phyloP scores from a whole-genome alignment of 108 stramenopile genomes.

The Cyclostephanos tholiformis region DNA sequence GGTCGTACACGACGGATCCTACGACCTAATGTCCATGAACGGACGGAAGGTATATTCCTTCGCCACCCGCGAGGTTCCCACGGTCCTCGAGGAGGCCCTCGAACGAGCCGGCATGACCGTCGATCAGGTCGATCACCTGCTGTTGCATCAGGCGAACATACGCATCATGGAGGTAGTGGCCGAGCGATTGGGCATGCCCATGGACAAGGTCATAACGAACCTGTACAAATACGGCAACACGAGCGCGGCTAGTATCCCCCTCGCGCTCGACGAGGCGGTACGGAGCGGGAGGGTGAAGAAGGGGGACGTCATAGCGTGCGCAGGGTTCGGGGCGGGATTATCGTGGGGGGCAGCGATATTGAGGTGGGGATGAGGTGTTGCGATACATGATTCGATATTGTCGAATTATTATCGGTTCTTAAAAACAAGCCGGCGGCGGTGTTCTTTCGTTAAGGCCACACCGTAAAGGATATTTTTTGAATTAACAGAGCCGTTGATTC shows the following conservation, averaged over 20 bases:
- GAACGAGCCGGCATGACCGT: conserved; percentile 85
- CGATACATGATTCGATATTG: too few relatives aligned
- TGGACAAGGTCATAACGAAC: conserved; percentile 94
- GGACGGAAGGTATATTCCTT: conserved; percentile 96
- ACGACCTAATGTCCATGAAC: conserved; percentile 87
- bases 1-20: conserved; percentile 70
- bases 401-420: too few relatives aligned
- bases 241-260: conserved; percentile 91
- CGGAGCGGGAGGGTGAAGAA: conserved; percentile 89
- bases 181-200: conserved; percentile 86
- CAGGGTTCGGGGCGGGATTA: conserved; percentile 98
- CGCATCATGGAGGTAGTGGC: conserved; percentile 97
- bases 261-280: conserved; percentile 95
- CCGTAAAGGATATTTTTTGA: too few relatives aligned
- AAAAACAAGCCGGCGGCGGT: too few relatives aligned
- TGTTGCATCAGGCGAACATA: conserved; percentile 97
- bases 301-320: conserved; percentile 96
- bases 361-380: conserved; percentile 89
- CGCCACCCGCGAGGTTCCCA: conserved; percentile 93
- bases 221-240: conserved; percentile 94
- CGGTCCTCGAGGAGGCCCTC: conserved; percentile 88
- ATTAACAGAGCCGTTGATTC: too few relatives aligned
- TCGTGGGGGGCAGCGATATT: conserved; percentile 96
- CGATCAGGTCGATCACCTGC: conserved; percentile 91
- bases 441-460: too few relatives aligned